Base-by-base conservation (phyloP, 371 early-diverging fungal genomes). In the Rhizopus microsporus region DNA sequence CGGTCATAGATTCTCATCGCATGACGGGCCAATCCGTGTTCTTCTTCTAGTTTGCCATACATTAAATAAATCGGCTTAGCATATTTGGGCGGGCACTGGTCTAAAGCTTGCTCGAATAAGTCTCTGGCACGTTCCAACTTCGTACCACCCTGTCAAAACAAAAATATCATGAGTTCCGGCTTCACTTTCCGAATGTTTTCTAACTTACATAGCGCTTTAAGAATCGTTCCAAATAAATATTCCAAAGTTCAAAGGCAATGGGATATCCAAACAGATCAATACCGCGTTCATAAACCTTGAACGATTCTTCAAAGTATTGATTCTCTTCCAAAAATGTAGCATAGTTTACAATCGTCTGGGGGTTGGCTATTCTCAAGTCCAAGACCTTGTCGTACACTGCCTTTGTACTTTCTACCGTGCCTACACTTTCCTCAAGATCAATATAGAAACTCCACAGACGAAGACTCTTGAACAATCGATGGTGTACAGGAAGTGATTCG, bases 161-260 rank as follows among this genome's bases (percentile, higher is more conserved):
- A 32, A 30, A 9, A 7, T 15, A 8, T n/a, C 7, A 43, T 43
- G 17, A 43, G 44, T 6, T 43, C 16, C 16, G 3, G 2, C 16
- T n/a, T 17, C 17, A 13, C 3, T 12, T 7, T 6, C 16, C 44
- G 8, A 7, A 29, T 31, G 15, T 2, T 38, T 31, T 44, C 12
- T 47, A 47, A 72, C 84, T 77, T 80, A 82, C 85, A 69, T 89
- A 94, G 15, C 97, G 92, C 10, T 70, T 71, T 39, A 94, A 81
- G 67, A 98, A 98, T 62, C 90, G 86, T 29, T 86, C 80, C 51
- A 99, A 77, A 72, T 99, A 99, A 31, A 95, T 79, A 70, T 93
- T 95, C 99, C 99, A 99, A 53, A 99, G 77, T 62, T 99, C 99
- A 68, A 95, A 92, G 1, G 98, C 96, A 58, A 95, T 90, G 0